Evolutionary conservation across 495 filamentous ascomycete species (phyloP).

Genomic region (Aspergillus steynii): DNA sequence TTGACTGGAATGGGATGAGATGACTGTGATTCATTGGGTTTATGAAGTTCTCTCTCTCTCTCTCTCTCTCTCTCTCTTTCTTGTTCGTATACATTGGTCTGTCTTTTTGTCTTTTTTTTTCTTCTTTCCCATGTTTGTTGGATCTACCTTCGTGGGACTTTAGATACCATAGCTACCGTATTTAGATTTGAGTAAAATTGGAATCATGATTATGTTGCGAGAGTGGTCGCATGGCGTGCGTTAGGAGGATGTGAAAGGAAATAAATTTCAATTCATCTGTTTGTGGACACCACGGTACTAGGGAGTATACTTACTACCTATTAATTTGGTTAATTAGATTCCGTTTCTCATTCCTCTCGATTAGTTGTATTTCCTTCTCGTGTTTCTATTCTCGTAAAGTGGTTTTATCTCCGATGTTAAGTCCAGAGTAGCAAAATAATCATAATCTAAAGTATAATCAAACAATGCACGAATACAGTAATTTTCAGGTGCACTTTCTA

Average conservation of each 20-base stretch:
- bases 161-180: not conserved
- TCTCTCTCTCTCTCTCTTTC: not conserved
- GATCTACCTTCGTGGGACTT: not conserved
- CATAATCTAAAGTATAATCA: not conserved
- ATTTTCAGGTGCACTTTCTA: conserved; percentile 21
- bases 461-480: no score
- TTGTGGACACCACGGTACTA: not conserved
- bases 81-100: not conserved
- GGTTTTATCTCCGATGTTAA: no score
- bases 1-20: no score
- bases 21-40: no score
- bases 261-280: not conserved
- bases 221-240: no score
- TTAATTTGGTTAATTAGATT: not conserved
- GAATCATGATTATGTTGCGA: no score
- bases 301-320: not conserved
- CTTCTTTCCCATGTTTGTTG: conserved; percentile 6
- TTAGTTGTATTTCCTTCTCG: not conserved
- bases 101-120: conserved; percentile 8
- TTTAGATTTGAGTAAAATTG: no score
- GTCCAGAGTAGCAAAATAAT: no score
- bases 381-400: not conserved
- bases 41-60: not conserved
- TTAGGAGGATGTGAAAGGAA: no score
- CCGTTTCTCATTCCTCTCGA: not conserved